phyloP scores from a whole-genome alignment of 1,284 basidiomycete genomes.

The Pisolithus thermaeus region DNA sequence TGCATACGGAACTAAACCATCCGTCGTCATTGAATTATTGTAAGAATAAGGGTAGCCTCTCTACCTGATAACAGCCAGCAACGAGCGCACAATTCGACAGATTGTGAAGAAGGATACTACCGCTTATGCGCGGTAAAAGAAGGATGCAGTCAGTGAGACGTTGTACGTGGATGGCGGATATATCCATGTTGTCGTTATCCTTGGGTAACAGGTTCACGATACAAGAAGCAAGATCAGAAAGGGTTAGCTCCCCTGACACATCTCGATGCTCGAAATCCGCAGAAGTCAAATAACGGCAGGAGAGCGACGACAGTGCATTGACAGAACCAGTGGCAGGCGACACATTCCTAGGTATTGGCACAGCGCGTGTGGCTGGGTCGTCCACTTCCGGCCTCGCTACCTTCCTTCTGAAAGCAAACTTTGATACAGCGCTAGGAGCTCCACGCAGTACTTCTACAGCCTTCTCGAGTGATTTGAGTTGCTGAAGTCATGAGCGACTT shows the following conservation, averaged over 20 bases:
- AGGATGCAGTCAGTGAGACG: slow-evolving; percentile 51
- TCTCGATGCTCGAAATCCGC: slow-evolving; percentile 26
- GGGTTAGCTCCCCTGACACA: slow-evolving; percentile 40
- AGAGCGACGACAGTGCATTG: slow-evolving; percentile 36
- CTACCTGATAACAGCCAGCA: slow-evolving; percentile 72
- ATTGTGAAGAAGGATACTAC: slow-evolving; percentile 67
- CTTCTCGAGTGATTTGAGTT: slow-evolving; percentile 54
- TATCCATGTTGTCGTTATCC: slow-evolving; percentile 6
- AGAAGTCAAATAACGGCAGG: slow-evolving; percentile 36
- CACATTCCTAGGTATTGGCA: slow-evolving; percentile 4
- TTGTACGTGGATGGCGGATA: slow-evolving; percentile 54
- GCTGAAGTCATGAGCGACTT: slow-evolving; percentile 33
- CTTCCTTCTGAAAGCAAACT: slow-evolving; percentile 70
- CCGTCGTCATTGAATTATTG: not conserved
- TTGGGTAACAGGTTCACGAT: slow-evolving; percentile 55
- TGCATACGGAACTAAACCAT: slow-evolving; percentile 73
- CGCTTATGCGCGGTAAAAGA: slow-evolving; percentile 55
- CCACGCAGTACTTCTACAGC: slow-evolving; percentile 45
- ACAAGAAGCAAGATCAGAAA: slow-evolving; percentile 56
- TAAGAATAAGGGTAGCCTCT: slow-evolving; percentile 6
- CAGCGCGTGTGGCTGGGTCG: slow-evolving; percentile 7
- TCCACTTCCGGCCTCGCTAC: slow-evolving; percentile 20
- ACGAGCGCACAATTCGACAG: slow-evolving; percentile 55
- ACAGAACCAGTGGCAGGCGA: slow-evolving; percentile 25
- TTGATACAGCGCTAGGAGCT: slow-evolving; percentile 44